These are phyloP conservation scores for Alternaria longipes DNA, from an alignment of 2,329 filamentous ascomycete genomes.

Conservation along the genomic window DNA sequence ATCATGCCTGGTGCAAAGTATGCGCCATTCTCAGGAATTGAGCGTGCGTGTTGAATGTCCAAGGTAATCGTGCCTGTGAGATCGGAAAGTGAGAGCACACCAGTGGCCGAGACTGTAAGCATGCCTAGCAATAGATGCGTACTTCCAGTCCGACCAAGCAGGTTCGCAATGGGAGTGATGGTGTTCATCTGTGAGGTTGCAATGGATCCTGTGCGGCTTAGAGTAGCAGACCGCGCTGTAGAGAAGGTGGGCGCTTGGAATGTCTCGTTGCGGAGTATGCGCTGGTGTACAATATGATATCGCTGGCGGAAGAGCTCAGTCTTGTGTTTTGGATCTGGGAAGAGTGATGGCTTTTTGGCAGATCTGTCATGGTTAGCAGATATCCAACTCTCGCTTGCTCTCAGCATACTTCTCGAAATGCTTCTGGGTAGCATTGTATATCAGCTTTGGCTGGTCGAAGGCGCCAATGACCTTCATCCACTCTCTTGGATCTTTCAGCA, in stretches of 20 bases:
- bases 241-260: slow-evolving; percentile 86
- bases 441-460: slow-evolving; percentile 82
- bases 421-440: slow-evolving; percentile 83
- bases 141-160: slow-evolving; percentile 80
- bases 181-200: slow-evolving; percentile 70
- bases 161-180: slow-evolving; percentile 83
- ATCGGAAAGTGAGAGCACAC: slow-evolving; percentile 83
- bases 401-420: slow-evolving; percentile 79
- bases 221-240: slow-evolving; percentile 59
- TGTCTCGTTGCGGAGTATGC: slow-evolving; percentile 88
- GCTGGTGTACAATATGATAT: slow-evolving; percentile 91
- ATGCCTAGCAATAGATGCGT: slow-evolving; percentile 88
- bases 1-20: slow-evolving; percentile 98
- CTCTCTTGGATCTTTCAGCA: slow-evolving; percentile 73
- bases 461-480: slow-evolving; percentile 88
- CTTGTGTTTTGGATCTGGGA: slow-evolving; percentile 82
- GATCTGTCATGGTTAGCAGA: slow-evolving; percentile 42
- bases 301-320: slow-evolving; percentile 87
- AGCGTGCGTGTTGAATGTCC: slow-evolving; percentile 80
- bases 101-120: slow-evolving; percentile 80
- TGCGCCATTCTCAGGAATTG: slow-evolving; percentile 83
- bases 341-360: slow-evolving; percentile 53
- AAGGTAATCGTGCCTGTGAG: slow-evolving; percentile 86
- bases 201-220: slow-evolving; percentile 68
- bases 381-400: rapidly evolving